Percentiles rank a stretch among this genome's conserved stretches.
These are phyloP conservation scores for Sporothrix brunneoviolacea DNA, from an alignment of 2,329 filamentous ascomycete species.

Conservation along the genomic window DNA sequence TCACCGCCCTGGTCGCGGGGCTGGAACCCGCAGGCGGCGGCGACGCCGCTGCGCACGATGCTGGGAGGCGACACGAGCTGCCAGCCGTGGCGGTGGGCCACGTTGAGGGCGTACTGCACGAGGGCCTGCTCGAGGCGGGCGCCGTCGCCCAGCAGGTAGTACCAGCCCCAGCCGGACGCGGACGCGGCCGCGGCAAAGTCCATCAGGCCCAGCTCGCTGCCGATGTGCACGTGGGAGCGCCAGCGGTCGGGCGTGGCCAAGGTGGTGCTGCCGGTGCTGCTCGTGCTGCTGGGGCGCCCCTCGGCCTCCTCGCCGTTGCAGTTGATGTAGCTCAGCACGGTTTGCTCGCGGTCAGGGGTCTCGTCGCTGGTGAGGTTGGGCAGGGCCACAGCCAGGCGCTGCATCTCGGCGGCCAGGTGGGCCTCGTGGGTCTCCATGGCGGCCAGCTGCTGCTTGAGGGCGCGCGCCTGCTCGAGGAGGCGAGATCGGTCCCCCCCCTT, in stretches of 20 bases:
- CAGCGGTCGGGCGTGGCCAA: conserved; percentile 40
- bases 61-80: conserved; percentile 75
- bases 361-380: conserved; percentile 77
- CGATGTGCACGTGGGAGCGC: conserved; percentile 81
- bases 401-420: conserved; percentile 58
- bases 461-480: conserved; percentile 57
- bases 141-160: conserved; percentile 87
- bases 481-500: conserved; percentile 30
- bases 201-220: conserved; percentile 76
- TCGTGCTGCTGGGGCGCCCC: conserved; percentile 14
- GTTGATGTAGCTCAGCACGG: conserved; percentile 73
- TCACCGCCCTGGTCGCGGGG: conserved; percentile 86
- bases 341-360: conserved; percentile 66
- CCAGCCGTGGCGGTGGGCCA: conserved; percentile 71
- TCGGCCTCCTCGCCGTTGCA: conserved; percentile 45
- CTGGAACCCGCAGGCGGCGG: conserved; percentile 86
- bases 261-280: conserved; percentile 1
- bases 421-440: conserved; percentile 56
- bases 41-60: conserved; percentile 87
- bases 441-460: conserved; percentile 56
- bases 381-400: conserved; percentile 65
- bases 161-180: conserved; percentile 96
- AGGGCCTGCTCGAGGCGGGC: conserved; percentile 93
- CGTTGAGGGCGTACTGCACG: conserved; percentile 73
- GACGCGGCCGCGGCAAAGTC: conserved; percentile 78